These are phyloP conservation scores for Phytopythium delawarense DNA, from an alignment of 352 stramenopile genomes.

Conservation along the genomic window DNA sequence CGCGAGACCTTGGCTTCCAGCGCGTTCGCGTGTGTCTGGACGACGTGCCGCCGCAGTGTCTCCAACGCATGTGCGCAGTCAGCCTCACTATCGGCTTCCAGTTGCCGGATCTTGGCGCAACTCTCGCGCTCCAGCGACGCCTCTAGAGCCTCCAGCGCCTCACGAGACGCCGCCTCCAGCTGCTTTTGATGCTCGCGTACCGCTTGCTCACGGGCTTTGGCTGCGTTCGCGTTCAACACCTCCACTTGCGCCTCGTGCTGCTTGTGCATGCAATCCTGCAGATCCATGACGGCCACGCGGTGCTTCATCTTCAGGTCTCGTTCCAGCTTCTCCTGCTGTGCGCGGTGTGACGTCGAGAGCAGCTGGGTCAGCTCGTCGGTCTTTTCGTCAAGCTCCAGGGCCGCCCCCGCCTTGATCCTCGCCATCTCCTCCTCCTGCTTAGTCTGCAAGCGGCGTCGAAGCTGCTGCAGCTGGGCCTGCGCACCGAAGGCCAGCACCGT, in stretches of 20 bases:
- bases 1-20: conserved; percentile 37
- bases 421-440: conserved; percentile 31
- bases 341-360: conserved; percentile 27
- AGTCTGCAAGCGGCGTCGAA: conserved; percentile 35
- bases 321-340: conserved; percentile 34
- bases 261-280: conserved; percentile 42
- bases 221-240: conserved; percentile 18
- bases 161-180: conserved; percentile 26
- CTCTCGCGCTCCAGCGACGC: conserved; percentile 43
- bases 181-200: conserved; percentile 20
- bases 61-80: conserved; percentile 35
- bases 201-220: conserved; percentile 13
- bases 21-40: conserved; percentile 27
- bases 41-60: conserved; percentile 19
- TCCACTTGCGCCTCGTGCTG: conserved; percentile 22
- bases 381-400: conserved; percentile 28
- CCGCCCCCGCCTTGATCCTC: conserved; percentile 23
- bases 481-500: conserved; percentile 54
- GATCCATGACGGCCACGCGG: conserved; percentile 41
- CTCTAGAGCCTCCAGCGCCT: conserved; percentile 31
- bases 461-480: conserved; percentile 57
- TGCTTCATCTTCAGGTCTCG: conserved; percentile 39
- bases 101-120: conserved; percentile 23
- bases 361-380: conserved; percentile 37
- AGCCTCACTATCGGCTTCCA: conserved; percentile 37